Conservation (phyloP, 495 filamentous ascomycete genomes). For the Amniculicola lignicola region DNA sequence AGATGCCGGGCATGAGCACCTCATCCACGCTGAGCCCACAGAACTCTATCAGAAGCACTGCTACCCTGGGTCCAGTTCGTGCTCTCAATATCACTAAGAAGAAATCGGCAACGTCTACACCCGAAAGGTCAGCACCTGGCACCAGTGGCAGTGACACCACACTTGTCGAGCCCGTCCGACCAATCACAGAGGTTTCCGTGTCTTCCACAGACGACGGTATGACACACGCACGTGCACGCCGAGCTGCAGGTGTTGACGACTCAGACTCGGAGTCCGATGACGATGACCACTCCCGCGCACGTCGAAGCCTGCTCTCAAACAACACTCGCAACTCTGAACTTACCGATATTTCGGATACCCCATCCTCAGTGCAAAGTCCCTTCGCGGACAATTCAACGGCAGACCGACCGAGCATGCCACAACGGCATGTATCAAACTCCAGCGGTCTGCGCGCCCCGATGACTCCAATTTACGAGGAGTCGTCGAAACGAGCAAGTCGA, state of each 20-base stretch:
- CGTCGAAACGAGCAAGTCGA: slow-evolving; percentile 35
- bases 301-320: slow-evolving; percentile 26
- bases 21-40: slow-evolving; percentile 16
- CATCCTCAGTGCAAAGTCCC: slow-evolving; percentile 23
- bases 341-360: slow-evolving; percentile 34
- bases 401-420: slow-evolving; percentile 8
- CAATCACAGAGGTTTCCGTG: slow-evolving; percentile 31
- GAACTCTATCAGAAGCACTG: slow-evolving; percentile 31
- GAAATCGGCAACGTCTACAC: slow-evolving; percentile 12
- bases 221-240: slow-evolving; percentile 30
- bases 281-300: slow-evolving; percentile 30
- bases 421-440: slow-evolving; percentile 25
- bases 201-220: slow-evolving; percentile 25
- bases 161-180: slow-evolving; percentile 17
- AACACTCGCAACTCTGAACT: slow-evolving; percentile 26
- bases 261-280: slow-evolving; percentile 34
- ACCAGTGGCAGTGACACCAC: slow-evolving; percentile 9
- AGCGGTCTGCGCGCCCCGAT: slow-evolving; percentile 20
- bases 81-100: slow-evolving; percentile 36
- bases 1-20: slow-evolving; percentile 37
- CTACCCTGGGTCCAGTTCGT: slow-evolving; percentile 35
- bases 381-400: slow-evolving; percentile 34
- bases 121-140: slow-evolving; percentile 24
- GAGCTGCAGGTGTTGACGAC: slow-evolving; percentile 17
- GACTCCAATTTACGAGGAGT: slow-evolving; percentile 42